Percentiles rank a stretch among this genome's conserved stretches.
phyloP scores from a whole-genome alignment of 1,284 basidiomycete species.

The Peniophora sp. region DNA sequence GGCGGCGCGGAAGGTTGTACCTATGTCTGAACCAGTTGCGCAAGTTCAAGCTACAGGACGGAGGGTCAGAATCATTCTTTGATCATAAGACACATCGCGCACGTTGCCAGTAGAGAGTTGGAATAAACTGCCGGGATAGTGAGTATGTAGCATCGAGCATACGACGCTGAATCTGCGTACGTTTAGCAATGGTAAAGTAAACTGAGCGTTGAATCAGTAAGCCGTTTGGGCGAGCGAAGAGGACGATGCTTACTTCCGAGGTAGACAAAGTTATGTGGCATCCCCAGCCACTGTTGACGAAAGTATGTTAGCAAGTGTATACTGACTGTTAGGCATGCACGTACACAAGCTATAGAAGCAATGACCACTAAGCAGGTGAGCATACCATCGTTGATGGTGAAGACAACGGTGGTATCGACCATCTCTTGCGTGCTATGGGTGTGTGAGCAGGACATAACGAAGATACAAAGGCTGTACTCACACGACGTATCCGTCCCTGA shows the following conservation, averaged over 20 bases:
- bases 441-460: not conserved
- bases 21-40: constrained; percentile 6
- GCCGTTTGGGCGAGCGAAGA: no score
- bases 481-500: constrained; percentile 12
- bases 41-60: constrained; percentile 4
- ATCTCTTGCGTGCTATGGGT: constrained; percentile 12
- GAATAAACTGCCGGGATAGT: constrained; percentile 12
- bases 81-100: not conserved
- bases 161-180: constrained; percentile 8
- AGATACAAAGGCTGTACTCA: not conserved
- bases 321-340: constrained; percentile 1
- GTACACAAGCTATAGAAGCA: constrained; percentile 15
- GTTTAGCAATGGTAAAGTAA: constrained; percentile 18
- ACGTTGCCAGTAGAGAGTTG: constrained; percentile 17
- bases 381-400: constrained; percentile 13
- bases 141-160: not conserved
- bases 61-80: no score
- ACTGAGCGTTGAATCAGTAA: constrained; percentile 1
- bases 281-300: constrained; percentile 13
- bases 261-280: constrained; percentile 16
- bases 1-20: not conserved
- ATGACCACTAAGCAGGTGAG: constrained; percentile 16
- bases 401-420: constrained; percentile 11
- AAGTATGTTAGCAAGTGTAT: not conserved
- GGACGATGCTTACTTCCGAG: constrained; percentile 5